Evolutionary conservation across 169 alveolate genomes (phyloP), one percentile per base, ranked within the genome.

Genomic region (Plasmodium gonderi): DNA sequence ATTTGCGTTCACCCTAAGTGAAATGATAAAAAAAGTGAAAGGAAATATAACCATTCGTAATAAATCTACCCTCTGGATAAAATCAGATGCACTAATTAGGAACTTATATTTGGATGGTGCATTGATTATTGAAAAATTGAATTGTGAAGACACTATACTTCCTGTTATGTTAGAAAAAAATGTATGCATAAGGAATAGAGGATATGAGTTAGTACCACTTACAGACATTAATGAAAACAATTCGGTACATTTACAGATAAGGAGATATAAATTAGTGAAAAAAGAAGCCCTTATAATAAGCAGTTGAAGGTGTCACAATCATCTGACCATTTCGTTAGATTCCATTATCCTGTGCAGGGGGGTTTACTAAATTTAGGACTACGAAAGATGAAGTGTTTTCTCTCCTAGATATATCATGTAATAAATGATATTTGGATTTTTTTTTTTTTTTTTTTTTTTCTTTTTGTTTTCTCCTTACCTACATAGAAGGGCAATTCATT

Each of bases 1-100:
- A 5, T 85, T 85, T 75, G 85, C 93, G 14, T 85, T 85, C 44
- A 85, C 93, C 20, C 78, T 85, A 85, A 85, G 42, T 8, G 79
- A 85, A 29, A 12, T 85, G 60, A 36, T 85, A 72, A 85, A 75
- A 31, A 85, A 85, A 85, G 78, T 85, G 17, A 85, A 40, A 38
- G 93, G 93, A 11, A 85, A 85, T 36, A 85, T 85, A 74, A 74
- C 74, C 8, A 36, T 85, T 74, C 40, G 78, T 5, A 49, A 67
- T 75, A 64, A 60, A 23, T 47, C 92, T 12, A 85, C 92, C 8
- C 45, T 85, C 5, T 85, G 92, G 92, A 64, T 85, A 20, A 85
- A 85, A 64, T 31, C 92, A 33, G 85, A 85, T 49, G 79, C 92
- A 8, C 65, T 85, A n/a, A 85, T 85, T 51, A 75, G 44, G 6